Base-by-base conservation (phyloP, 352 stramenopile genomes). In the Globisporangium paddicum region DNA sequence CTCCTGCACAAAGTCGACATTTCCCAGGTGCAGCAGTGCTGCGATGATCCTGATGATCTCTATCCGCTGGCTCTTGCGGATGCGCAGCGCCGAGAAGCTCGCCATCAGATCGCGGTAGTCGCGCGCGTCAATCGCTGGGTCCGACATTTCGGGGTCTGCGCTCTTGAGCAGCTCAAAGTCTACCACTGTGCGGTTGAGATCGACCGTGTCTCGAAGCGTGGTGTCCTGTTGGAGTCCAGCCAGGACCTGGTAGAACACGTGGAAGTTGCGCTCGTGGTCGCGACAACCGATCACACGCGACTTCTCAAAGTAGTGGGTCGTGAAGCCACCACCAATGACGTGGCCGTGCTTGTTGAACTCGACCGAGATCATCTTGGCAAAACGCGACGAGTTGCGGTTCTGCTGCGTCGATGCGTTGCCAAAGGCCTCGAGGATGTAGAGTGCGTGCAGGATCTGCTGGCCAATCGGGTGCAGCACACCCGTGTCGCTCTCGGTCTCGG, bases 181-280 rank as follows among this genome's bases (percentile, higher is more conserved):
- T 0, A 72, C 66, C 1, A 79, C 60, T 0, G 69, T 56, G 16
- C 74, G 73, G 60, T 88, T 91, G 26, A 93, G 58, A 30, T 90
- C 82, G 7, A 93, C 60, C 1, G 72, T 69, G 62, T 93, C 82
- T 8, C 78, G 75, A 14, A 93, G 67, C 18, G 64, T 69, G 5
- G 84, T 82, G 47, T 93, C 83, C 55, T 90, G 74, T 35, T 89
- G 76, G 8, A 90, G 73, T 18, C 82, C 88, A 0, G 81, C 76
- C 14, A 96, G 69, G 1, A 98, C 67, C 63, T 98, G 89, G 67
- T 98, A 97, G 57, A 98, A 96, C 18, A 97, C 80, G 64, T 98
- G 93, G 52, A 97, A 98, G 65, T 97, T 97, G 16, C 93, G 83
- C 56, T 98, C 91, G 30, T 82, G 73, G 9, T 68, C 72, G 5